Evolutionary conservation across 2,329 filamentous ascomycete species (phyloP).

Genomic region (Cladosporium sp.): DNA sequence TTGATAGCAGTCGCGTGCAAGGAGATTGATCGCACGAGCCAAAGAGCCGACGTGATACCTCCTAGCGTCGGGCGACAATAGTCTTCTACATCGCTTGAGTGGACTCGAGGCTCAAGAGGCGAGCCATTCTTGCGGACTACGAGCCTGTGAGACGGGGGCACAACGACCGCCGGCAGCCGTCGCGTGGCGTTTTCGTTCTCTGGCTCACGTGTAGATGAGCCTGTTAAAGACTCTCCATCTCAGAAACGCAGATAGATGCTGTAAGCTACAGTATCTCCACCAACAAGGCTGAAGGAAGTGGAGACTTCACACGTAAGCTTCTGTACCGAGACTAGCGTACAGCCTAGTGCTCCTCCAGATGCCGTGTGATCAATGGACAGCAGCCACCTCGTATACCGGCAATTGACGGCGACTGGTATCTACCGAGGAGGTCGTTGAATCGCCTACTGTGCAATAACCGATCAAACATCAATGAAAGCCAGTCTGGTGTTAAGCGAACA

Average conservation of each 20-base stretch:
- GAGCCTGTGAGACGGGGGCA: neutral
- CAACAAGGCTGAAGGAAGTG: neutral
- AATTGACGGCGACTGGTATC: neutral
- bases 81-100: neutral
- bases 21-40: neutral
- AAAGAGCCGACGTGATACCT: neutral
- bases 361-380: neutral
- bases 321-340: neutral
- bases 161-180: neutral
- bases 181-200: neutral
- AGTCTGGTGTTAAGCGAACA: neutral
- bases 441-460: neutral
- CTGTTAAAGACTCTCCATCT: neutral
- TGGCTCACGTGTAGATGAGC: neutral
- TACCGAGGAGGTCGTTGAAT: neutral
- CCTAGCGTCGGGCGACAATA: neutral
- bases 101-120: neutral
- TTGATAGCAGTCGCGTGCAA: neutral
- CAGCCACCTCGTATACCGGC: constrained; percentile 8
- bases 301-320: neutral
- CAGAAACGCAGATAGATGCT: neutral
- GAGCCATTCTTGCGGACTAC: neutral
- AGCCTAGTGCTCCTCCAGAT: neutral
- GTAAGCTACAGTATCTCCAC: neutral
- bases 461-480: neutral